Percentiles rank a stretch among this genome's conserved stretches.
Evolutionary conservation across 305 asterid genomes (phyloP).

Genomic region (Solanum hybrid): DNA sequence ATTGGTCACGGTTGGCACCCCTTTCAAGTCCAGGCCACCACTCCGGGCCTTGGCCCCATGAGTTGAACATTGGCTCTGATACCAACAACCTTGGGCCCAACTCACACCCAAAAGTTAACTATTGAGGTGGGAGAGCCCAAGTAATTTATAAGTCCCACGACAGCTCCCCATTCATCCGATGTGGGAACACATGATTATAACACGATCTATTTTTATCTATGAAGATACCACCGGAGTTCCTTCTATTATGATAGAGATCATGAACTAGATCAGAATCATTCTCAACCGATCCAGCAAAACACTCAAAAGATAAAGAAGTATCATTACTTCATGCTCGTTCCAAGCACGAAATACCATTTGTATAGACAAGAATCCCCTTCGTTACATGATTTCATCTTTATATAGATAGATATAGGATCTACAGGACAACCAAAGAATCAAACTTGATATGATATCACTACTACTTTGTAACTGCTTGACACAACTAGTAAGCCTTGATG

Average conservation of each 20-base stretch:
- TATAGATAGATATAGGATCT: not conserved
- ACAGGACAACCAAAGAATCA: not conserved
- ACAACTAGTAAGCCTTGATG: not conserved
- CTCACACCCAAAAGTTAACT: not conserved
- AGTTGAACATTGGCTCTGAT: not conserved
- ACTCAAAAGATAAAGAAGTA: not conserved
- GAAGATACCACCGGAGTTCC: not conserved
- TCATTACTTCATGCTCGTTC: not conserved
- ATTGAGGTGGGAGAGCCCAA: not conserved
- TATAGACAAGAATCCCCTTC: not conserved
- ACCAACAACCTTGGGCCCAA: not conserved
- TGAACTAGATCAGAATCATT: not conserved
- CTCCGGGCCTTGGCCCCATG: not conserved
- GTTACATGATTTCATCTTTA: not conserved
- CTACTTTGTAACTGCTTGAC: not conserved
- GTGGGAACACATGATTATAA: not conserved
- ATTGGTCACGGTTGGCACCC: not conserved
- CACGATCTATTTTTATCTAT: not conserved
- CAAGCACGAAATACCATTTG: not conserved
- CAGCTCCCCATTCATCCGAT: not conserved
- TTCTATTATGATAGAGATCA: not conserved
- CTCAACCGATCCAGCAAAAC: not conserved
- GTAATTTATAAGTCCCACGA: not conserved
- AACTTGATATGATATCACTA: not conserved
- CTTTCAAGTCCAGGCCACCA: not conserved